These are phyloP conservation scores for Blastobotrys illinoisensis DNA, from an alignment of 1,139 yeast species.

Conservation along the genomic window DNA sequence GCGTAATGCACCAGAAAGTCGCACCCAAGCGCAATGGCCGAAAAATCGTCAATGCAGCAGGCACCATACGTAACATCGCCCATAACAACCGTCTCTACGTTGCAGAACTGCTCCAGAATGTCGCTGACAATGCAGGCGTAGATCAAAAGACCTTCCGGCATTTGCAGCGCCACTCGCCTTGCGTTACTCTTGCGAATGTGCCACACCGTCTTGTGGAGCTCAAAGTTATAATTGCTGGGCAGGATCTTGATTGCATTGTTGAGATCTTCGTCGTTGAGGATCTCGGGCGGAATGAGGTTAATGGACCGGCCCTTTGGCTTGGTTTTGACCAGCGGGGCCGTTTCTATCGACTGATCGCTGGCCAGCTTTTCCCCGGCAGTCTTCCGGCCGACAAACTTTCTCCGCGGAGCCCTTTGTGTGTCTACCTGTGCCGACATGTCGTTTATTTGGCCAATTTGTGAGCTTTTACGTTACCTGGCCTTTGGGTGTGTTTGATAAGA, in stretches of 20 bases:
- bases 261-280: constrained; percentile 68
- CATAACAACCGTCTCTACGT: constrained; percentile 78
- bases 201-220: constrained; percentile 93
- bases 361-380: constrained; percentile 20
- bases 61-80: constrained; percentile 99
- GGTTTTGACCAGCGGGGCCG: constrained; percentile 28
- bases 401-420: constrained; percentile 27
- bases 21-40: constrained; percentile 88
- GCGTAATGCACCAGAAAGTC: constrained; percentile 96
- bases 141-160: constrained; percentile 94
- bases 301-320: constrained; percentile 43
- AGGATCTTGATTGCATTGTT: constrained; percentile 74
- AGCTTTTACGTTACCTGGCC: too few species aligned
- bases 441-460: too few species aligned
- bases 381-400: constrained; percentile 43
- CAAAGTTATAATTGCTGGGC: constrained; percentile 92
- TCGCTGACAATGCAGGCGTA: constrained; percentile 85
- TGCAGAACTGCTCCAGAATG: constrained; percentile 85
- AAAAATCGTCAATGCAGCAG: constrained; percentile 94
- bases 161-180: constrained; percentile 80
- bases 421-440: background rate
- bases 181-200: constrained; percentile 71
- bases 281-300: constrained; percentile 89
- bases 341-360: constrained; percentile 12
- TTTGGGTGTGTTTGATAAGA: constrained; percentile 1